Conservation (phyloP, 179 eudicot species). For the Monotropa hypopitys region DNA sequence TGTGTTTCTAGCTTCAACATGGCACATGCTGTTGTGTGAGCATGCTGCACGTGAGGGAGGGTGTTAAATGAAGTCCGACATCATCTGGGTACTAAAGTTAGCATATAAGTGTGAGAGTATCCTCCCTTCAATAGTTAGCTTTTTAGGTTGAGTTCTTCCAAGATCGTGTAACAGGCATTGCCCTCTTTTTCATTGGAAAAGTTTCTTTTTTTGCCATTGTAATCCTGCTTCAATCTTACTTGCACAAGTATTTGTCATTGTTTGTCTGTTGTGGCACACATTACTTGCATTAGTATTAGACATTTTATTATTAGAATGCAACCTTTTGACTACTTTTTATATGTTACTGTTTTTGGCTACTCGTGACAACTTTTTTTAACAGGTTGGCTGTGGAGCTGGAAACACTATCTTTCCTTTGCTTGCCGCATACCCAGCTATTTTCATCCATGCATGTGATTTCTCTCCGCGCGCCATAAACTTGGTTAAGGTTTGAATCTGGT, state of each 20-base stretch:
- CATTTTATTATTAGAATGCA: background rate
- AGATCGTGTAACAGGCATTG: background rate
- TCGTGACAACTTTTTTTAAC: conserved; percentile 8
- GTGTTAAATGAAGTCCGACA: background rate
- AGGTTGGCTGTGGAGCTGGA: conserved; percentile 99
- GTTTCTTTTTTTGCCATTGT: background rate
- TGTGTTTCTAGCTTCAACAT: background rate
- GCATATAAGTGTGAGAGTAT: background rate
- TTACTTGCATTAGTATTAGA: background rate
- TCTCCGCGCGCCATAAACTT: conserved; percentile 74
- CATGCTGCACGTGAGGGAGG: background rate
- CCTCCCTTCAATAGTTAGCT: background rate
- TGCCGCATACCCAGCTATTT: conserved; percentile 62
- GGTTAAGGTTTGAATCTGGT: conserved; percentile 61
- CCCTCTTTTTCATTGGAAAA: background rate
- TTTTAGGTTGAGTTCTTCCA: background rate
- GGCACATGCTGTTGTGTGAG: background rate
- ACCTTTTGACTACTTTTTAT: background rate
- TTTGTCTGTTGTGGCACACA: background rate
- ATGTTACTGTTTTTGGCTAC: background rate
- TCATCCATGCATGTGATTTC: conserved; percentile 90
- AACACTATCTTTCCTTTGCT: conserved; percentile 84
- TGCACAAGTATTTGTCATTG: background rate
- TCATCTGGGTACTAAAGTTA: background rate
- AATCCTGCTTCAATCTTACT: background rate